Evolutionary conservation across 2,329 filamentous ascomycete species (phyloP).

Genomic region (Epichloe elymi): DNA sequence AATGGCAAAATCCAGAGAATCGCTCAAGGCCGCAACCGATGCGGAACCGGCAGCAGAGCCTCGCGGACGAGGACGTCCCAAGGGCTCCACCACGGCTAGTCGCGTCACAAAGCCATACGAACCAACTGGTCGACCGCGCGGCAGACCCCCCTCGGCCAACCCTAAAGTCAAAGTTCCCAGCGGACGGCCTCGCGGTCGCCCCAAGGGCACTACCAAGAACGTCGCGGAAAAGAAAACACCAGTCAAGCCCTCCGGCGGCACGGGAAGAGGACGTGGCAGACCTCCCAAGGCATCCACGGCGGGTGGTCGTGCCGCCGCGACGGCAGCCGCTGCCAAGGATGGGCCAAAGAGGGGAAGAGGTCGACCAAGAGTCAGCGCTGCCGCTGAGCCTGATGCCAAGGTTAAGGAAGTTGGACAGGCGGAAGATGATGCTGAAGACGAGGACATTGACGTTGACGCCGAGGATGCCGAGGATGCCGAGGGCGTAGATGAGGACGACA

Average conservation of each 20-base stretch:
- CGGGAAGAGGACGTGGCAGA: conserved; percentile 15
- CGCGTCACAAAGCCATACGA: conserved; percentile 21
- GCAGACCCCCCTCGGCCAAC: conserved; percentile 28
- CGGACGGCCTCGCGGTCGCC: conserved; percentile 35
- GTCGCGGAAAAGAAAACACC: conserved; percentile 6
- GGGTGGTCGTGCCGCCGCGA: conserved; percentile 1
- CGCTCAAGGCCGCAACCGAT: background rate
- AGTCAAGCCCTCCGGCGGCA: conserved; percentile 8
- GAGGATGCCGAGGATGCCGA: conserved; percentile 11
- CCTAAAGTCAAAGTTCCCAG: conserved; percentile 19
- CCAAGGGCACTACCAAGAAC: conserved; percentile 27
- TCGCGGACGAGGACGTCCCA: conserved; percentile 3
- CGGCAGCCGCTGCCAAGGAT: conserved; percentile 8
- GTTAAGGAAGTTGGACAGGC: background rate
- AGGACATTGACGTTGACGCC: conserved; percentile 11
- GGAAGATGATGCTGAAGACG: conserved; percentile 15
- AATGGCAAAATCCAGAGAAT: conserved; percentile 5
- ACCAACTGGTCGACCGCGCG: conserved; percentile 28
- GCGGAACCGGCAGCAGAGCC: background rate
- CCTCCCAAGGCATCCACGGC: conserved; percentile 15
- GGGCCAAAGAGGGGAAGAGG: conserved; percentile 9
- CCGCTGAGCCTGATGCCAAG: background rate
- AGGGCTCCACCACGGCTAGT: background rate
- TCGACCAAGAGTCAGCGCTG: conserved; percentile 1
- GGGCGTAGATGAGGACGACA: conserved; percentile 6